Conservation (phyloP, 2,329 filamentous ascomycete genomes). For the Cryphonectria nitschkei region DNA sequence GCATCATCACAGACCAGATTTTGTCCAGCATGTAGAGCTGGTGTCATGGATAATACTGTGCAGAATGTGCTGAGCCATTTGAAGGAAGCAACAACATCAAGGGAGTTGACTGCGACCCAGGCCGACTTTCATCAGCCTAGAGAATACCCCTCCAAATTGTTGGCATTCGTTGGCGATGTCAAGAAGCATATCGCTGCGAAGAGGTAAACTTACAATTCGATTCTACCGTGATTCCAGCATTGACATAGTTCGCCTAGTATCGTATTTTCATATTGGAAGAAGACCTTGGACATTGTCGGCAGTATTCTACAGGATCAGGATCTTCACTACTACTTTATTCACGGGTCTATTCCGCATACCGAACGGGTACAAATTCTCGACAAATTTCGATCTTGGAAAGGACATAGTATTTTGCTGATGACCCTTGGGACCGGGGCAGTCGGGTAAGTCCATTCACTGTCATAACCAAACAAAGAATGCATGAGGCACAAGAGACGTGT, state of each 20-base stretch:
- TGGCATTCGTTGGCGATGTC: conserved; percentile 2
- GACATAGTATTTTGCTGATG: neutral
- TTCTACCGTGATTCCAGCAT: no score
- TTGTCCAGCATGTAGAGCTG: neutral
- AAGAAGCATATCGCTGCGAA: neutral
- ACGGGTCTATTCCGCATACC: conserved; percentile 1
- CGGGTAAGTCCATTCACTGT: neutral
- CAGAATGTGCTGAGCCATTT: neutral
- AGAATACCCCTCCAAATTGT: neutral
- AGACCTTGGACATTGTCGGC: conserved; percentile 7
- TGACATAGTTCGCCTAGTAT: neutral
- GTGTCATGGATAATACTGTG: neutral
- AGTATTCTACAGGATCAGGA: neutral
- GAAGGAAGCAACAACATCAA: neutral
- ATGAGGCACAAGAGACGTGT: neutral
- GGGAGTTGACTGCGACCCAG: neutral
- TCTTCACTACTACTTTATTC: neutral
- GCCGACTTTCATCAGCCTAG: neutral
- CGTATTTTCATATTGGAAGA: conserved; percentile 16
- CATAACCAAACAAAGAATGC: neutral
- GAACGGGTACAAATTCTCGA: neutral
- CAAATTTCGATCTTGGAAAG: neutral
- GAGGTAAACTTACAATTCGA: neutral
- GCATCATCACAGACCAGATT: neutral
- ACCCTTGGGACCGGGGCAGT: conserved; percentile 20